A percentile compares a stretch with the other conserved stretches of the same genome.
Conservation (phyloP, 163 green algal genomes). For the Chloromonas sp. region DNA sequence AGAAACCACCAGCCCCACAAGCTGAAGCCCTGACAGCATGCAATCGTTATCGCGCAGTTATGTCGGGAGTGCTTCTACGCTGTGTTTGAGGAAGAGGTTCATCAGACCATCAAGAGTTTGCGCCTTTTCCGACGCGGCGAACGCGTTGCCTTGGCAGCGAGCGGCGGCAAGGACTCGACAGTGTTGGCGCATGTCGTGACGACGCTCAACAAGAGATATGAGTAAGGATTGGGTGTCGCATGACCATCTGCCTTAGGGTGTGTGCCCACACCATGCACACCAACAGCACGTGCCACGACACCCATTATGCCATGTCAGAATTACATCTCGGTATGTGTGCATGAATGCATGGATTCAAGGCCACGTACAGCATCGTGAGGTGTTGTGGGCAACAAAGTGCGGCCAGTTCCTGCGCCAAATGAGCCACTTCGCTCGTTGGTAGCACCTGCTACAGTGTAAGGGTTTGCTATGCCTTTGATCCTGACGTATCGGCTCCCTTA, state of each 20-base stretch:
- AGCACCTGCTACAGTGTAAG: too few species aligned
- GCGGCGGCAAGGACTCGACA: constrained; percentile 93
- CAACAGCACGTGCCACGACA: too few species aligned
- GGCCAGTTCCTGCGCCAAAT: too few species aligned
- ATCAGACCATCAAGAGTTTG: constrained; percentile 75
- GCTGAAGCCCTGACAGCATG: neutral
- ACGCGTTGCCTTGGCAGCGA: constrained; percentile 84
- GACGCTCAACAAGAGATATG: constrained; percentile 80
- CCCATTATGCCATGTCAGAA: too few species aligned
- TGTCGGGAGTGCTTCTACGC: constrained; percentile 90
- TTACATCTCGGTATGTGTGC: too few species aligned
- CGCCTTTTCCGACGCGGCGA: constrained; percentile 81
- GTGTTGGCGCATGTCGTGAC: constrained; percentile 94
- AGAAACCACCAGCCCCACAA: neutral
- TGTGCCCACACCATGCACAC: too few species aligned
- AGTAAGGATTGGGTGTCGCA: constrained; percentile 37
- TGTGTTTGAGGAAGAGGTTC: constrained; percentile 88
- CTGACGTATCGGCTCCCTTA: too few species aligned
- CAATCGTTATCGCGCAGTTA: constrained; percentile 43
- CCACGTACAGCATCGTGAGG: too few species aligned
- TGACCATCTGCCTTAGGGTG: neutral
- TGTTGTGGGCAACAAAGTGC: too few species aligned
- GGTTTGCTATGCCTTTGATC: too few species aligned
- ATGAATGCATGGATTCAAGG: too few species aligned
- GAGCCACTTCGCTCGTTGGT: too few species aligned